A percentile compares a stretch with the other conserved stretches of the same genome.
phyloP scores from a whole-genome alignment of 148 eudicot genomes.

The Silene uniflora region DNA sequence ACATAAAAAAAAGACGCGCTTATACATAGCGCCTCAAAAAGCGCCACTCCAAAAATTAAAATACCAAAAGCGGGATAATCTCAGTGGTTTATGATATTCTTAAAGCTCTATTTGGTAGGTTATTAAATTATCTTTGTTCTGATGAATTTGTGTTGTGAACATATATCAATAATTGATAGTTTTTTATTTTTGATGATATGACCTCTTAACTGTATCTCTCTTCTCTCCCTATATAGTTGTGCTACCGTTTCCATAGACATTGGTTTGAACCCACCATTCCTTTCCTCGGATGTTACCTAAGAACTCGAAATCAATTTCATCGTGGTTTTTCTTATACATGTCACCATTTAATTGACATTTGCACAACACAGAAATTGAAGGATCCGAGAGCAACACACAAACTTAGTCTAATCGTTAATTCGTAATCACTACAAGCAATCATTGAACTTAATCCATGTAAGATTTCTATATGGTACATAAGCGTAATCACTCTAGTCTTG shows the following conservation, averaged over 20 bases:
- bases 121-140: too few species aligned
- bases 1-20: too few species aligned
- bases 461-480: not conserved
- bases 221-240: conserved; percentile 74
- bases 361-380: conserved; percentile 12
- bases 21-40: too few species aligned
- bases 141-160: too few species aligned
- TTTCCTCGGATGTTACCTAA: conserved; percentile 88
- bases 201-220: conserved; percentile 88
- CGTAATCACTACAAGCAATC: not conserved
- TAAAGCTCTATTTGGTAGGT: too few species aligned
- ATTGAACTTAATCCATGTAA: not conserved
- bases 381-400: not conserved
- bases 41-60: too few species aligned
- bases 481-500: too few species aligned
- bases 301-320: conserved; percentile 87
- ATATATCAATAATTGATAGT: too few species aligned
- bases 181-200: too few species aligned
- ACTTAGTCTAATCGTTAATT: not conserved
- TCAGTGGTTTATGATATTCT: too few species aligned
- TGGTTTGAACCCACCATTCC: conserved; percentile 91
- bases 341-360: conserved; percentile 97
- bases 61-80: too few species aligned
- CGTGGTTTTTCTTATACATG: conserved; percentile 71
- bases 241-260: conserved; percentile 92